Percentiles rank a stretch among this genome's conserved stretches.
Evolutionary conservation across 768 basidiomycete species (phyloP).

Genomic region (Tricholoma furcatifolium): DNA sequence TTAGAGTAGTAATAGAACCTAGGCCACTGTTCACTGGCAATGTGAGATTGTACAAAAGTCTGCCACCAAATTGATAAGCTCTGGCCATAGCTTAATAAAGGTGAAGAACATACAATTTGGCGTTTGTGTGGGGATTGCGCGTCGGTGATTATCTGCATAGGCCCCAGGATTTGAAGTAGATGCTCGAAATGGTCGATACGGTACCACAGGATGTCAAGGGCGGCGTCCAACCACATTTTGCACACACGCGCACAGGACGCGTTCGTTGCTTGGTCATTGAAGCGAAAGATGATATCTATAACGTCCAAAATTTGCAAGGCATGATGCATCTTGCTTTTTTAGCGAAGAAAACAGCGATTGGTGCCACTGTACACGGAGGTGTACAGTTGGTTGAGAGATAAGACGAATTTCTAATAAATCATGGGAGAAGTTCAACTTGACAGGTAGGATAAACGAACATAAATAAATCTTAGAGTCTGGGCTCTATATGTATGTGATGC

Average conservation of each 20-base stretch:
- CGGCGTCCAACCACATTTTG: slow-evolving; percentile 19
- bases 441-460: no score
- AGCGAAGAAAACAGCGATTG: no score
- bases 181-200: slow-evolving; percentile 18
- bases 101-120: slow-evolving; percentile 2
- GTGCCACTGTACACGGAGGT: no score
- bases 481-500: no score
- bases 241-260: slow-evolving; percentile 18
- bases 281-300: slow-evolving; percentile 15
- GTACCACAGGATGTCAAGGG: slow-evolving; percentile 20
- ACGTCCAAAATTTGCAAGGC: slow-evolving; percentile 20
- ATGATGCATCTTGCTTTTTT: slow-evolving; percentile 12
- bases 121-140: slow-evolving; percentile 1
- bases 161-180: slow-evolving; percentile 17
- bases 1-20: slow-evolving; percentile 20
- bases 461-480: no score
- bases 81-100: neutral
- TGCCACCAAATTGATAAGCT: neutral
- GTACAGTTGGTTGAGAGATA: no score
- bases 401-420: no score
- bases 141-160: no score
- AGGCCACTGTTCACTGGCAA: slow-evolving; percentile 17
- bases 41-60: slow-evolving; percentile 16
- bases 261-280: slow-evolving; percentile 8
- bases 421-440: no score